A percentile compares a stretch with the other conserved stretches of the same genome.
These are phyloP conservation scores for Solanum habrochaites DNA, from an alignment of 257 asterid species.

Conservation along the genomic window DNA sequence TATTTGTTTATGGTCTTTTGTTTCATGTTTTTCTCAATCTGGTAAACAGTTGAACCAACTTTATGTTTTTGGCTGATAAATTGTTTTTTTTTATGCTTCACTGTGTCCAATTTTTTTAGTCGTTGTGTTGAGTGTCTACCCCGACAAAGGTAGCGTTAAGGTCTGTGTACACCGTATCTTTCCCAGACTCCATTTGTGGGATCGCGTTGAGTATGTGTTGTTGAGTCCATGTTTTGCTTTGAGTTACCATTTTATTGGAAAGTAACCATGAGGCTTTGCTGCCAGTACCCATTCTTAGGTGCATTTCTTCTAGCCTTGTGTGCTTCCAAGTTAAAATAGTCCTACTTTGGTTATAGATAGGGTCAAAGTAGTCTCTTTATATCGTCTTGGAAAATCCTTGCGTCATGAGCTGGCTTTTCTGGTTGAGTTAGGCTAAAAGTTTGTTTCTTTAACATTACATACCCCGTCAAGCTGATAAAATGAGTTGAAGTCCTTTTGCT, in stretches of 20 bases:
- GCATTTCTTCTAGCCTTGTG: background rate
- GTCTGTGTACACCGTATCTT: background rate
- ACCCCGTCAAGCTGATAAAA: background rate
- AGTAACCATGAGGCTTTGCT: background rate
- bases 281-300: background rate
- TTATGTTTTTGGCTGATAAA: background rate
- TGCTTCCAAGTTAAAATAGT: background rate
- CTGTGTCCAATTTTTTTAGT: background rate
- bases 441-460: background rate
- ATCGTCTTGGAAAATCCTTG: background rate
- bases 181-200: background rate
- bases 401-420: background rate
- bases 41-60: background rate
- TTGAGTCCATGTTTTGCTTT: background rate
- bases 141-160: background rate
- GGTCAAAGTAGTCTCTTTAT: background rate
- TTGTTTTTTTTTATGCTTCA: background rate
- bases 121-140: background rate
- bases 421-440: background rate
- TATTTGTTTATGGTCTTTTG: background rate
- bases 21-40: background rate
- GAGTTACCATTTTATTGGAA: background rate
- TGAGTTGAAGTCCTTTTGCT: background rate
- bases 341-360: background rate
- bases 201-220: background rate